These are phyloP conservation scores for Phytophthora multivora DNA, from an alignment of 352 stramenopile species.

Conservation along the genomic window DNA sequence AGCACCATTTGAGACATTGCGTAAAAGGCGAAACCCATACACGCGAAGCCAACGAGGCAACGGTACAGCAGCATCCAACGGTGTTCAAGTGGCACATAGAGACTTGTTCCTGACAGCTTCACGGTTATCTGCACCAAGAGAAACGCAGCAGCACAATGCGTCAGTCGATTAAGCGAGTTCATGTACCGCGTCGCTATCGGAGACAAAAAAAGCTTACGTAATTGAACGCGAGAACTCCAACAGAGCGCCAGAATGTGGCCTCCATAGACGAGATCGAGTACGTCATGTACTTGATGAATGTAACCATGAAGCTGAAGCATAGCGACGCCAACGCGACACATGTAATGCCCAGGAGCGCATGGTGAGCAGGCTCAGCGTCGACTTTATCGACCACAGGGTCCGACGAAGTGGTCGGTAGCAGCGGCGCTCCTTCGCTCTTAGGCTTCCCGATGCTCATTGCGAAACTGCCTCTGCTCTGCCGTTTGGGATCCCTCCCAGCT, in stretches of 20 bases:
- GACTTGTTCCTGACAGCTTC: slow-evolving; percentile 23
- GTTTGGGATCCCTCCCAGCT: no score
- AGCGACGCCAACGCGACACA: slow-evolving; percentile 65
- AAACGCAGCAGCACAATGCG: neutral
- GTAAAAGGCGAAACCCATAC: slow-evolving; percentile 74
- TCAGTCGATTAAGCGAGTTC: neutral
- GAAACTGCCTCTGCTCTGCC: neutral
- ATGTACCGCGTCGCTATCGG: neutral
- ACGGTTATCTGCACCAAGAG: slow-evolving; percentile 4
- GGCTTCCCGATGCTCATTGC: neutral
- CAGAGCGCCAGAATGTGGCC: slow-evolving; percentile 71
- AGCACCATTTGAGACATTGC: slow-evolving; percentile 77
- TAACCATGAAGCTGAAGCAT: slow-evolving; percentile 79
- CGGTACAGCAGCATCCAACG: slow-evolving; percentile 59
- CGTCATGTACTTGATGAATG: slow-evolving; percentile 72
- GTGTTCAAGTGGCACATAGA: slow-evolving; percentile 44
- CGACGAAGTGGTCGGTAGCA: slow-evolving; percentile 16
- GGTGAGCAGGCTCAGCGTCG: slow-evolving; percentile 19
- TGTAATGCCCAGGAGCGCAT: slow-evolving; percentile 56
- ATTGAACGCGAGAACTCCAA: slow-evolving; percentile 55
- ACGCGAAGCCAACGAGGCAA: slow-evolving; percentile 61
- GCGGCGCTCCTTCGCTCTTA: slow-evolving; percentile 5
- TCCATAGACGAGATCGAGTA: slow-evolving; percentile 73
- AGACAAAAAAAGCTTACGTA: slow-evolving; percentile 42
- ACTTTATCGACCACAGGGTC: slow-evolving; percentile 8